Percentiles rank a stretch among this genome's conserved stretches.
Evolutionary conservation across 2,329 filamentous ascomycete genomes (phyloP).

Genomic region (Diaporthe ampelina): DNA sequence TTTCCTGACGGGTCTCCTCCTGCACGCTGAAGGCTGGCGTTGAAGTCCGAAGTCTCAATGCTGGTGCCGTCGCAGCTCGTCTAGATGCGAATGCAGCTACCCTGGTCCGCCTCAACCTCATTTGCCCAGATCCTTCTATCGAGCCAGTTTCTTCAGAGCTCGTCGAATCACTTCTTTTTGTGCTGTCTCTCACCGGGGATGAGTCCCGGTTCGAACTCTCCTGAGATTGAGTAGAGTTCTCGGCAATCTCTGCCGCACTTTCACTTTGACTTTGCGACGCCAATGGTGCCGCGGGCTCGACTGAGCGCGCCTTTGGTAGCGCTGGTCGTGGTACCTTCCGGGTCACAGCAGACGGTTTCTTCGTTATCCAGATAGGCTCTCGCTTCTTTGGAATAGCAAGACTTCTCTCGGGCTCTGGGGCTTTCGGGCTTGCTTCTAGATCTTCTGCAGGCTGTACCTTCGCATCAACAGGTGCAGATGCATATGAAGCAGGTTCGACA

Average conservation of each 20-base stretch:
- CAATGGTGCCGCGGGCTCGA: not conserved
- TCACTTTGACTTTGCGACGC: not conserved
- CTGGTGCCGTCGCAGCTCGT: constrained; percentile 39
- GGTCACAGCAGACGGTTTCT: constrained; percentile 6
- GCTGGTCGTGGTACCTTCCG: constrained; percentile 21
- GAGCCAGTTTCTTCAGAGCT: constrained; percentile 9
- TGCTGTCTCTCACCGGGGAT: not conserved
- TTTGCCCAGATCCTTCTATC: constrained; percentile 40
- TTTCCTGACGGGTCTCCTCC: constrained; percentile 45
- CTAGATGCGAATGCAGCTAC: constrained; percentile 41
- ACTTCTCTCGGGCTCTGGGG: not conserved
- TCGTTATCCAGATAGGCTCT: constrained; percentile 29
- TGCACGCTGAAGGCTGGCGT: constrained; percentile 55
- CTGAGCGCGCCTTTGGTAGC: not conserved
- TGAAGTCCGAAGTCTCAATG: constrained; percentile 46
- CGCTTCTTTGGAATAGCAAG: constrained; percentile 10
- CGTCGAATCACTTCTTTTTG: not conserved
- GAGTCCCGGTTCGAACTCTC: not conserved
- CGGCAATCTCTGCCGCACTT: not conserved
- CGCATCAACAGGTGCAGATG: not conserved
- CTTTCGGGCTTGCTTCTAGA: not conserved
- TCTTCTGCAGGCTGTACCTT: not conserved
- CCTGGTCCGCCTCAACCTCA: constrained; percentile 40
- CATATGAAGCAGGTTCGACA: not conserved
- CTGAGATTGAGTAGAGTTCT: not conserved